phyloP scores from a whole-genome alignment of 805 yeast genomes.

The Pichia californica region DNA sequence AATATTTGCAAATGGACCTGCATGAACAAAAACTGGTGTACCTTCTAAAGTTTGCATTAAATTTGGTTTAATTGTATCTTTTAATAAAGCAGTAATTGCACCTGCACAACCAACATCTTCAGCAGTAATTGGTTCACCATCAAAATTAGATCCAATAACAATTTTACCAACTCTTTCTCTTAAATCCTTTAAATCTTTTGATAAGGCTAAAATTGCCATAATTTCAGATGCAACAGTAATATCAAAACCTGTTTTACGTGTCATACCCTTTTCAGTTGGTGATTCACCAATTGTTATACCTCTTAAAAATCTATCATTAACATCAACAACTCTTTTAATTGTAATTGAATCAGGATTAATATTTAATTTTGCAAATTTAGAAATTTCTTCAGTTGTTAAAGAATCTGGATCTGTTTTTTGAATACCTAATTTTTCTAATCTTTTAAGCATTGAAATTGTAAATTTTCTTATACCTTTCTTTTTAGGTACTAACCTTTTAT shows the following conservation, averaged over 20 bases:
- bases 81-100: constrained; percentile 73
- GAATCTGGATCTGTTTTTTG: constrained; percentile 65
- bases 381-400: constrained; percentile 61
- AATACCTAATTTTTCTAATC: constrained; percentile 65
- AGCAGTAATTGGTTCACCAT: constrained; percentile 71
- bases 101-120: constrained; percentile 86
- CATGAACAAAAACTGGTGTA: constrained; percentile 81
- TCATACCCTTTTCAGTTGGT: constrained; percentile 70
- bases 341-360: constrained; percentile 76
- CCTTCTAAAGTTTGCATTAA: constrained; percentile 87
- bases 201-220: constrained; percentile 78
- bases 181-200: constrained; percentile 63
- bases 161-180: constrained; percentile 69
- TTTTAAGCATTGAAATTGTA: constrained; percentile 58
- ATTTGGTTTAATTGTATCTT: constrained; percentile 80
- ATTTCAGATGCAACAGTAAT: constrained; percentile 81
- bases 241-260: constrained; percentile 73
- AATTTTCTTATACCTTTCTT: constrained; percentile 66
- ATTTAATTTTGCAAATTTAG: constrained; percentile 60
- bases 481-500: constrained; percentile 67
- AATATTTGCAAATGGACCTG: constrained; percentile 85
- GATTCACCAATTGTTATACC: constrained; percentile 77
- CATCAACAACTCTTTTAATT: constrained; percentile 80
- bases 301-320: constrained; percentile 74
- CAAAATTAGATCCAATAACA: constrained; percentile 63